Percentiles rank a stretch among this genome's conserved stretches.
Conservation (phyloP, 2,329 filamentous ascomycete species). For the Fusarium camptoceras region DNA sequence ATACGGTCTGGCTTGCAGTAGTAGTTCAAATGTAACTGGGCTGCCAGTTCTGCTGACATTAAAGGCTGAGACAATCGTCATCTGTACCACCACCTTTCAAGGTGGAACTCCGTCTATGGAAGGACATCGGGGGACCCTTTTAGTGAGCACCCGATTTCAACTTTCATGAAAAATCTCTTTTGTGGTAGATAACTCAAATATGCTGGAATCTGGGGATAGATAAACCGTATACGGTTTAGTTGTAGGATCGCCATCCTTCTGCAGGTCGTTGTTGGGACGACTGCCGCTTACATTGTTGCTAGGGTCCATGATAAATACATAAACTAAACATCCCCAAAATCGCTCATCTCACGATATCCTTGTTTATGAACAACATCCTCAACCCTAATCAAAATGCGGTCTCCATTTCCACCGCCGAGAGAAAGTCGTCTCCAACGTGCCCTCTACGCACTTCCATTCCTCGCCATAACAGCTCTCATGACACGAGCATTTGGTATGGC, state of each 20-base stretch:
- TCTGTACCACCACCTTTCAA: not conserved
- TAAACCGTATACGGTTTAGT: not conserved
- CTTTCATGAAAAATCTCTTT: too few species aligned
- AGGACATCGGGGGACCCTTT: not conserved
- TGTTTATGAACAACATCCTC: not conserved
- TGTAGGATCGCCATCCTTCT: not conserved
- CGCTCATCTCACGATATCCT: not conserved
- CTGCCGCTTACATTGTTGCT: not conserved
- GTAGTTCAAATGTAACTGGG: not conserved
- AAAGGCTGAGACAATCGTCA: not conserved
- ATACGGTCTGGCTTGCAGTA: not conserved
- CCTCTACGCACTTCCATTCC: constrained; percentile 37
- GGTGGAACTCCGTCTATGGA: rapidly evolving
- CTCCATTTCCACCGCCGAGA: not conserved
- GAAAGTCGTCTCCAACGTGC: constrained; percentile 30
- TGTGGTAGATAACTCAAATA: not conserved
- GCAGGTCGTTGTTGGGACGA: constrained; percentile 4
- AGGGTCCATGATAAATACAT: not conserved
- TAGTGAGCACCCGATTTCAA: too few species aligned
- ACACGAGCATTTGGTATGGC: constrained; percentile 35
- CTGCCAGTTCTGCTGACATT: not conserved
- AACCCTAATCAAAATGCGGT: not conserved
- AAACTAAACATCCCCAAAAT: not conserved
- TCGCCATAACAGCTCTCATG: constrained; percentile 39
- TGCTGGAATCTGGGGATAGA: not conserved